Base-by-base conservation (phyloP, 1,284 basidiomycete genomes). In the Pyrrhoderma noxium region DNA sequence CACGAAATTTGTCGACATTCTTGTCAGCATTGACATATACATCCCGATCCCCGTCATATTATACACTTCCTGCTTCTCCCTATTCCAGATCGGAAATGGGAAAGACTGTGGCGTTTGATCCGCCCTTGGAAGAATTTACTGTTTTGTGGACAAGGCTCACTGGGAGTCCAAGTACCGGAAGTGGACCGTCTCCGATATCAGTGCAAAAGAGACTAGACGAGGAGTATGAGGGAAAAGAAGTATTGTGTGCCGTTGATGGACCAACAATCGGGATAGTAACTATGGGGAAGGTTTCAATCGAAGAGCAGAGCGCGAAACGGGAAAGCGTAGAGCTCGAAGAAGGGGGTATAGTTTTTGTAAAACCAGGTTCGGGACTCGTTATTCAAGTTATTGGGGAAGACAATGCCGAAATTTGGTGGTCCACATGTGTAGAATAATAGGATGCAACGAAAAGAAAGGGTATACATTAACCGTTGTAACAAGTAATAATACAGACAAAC, bases 1-100 rank as follows among this genome's bases (percentile, higher is more conserved):
- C 64, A 43, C 64, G 65, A 47, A 64, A 67, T 51, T 56, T 52
- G 36, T 22, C 22, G 11, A 56, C 52, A 2, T 60, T 60, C 49
- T 9, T 41, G n/a, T 21, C 49, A 19, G 50, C 49, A 43, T 47
- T 60, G 14, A 57, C 57, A 2, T 60, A 59, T 44, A 53, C 54
- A 9, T 44, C 57, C 9, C 45, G 56, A 5, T 22, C 44, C 21
- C 45, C 54, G 2, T 19, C 54, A 21, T 47, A 56, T 41, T 60
- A 54, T 52, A 16, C 37, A 11, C 55, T 60, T n/a, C 49, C 51
- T 16, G 9, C n/a, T 3, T 47, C 46, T 18, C 45, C 54, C 11
- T 55, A 54, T 47, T 35, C 51, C 36, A 39, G 43, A 16, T 52
- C 58, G n/a, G 43, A 31, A 16, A 47, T 23, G 16, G 52, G 54